Percentiles rank a stretch among this genome's conserved stretches.
Evolutionary conservation across 768 basidiomycete genomes (phyloP).

Genomic region (Collybia nuda): DNA sequence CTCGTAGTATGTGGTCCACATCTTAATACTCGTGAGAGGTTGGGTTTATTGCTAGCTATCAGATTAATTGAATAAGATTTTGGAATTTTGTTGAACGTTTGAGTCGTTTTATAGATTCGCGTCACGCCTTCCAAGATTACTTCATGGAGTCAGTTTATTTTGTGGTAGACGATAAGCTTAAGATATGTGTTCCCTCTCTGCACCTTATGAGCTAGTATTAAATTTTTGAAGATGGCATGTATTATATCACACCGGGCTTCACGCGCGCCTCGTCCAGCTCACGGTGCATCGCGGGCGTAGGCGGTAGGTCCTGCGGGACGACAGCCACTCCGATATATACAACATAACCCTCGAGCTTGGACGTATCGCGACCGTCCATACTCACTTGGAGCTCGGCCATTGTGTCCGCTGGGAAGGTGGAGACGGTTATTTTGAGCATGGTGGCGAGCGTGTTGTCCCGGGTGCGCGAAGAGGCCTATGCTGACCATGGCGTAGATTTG

Average conservation of each 20-base stretch:
- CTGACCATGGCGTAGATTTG: conserved; percentile 6
- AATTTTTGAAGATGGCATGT: no score
- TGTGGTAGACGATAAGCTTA: no score
- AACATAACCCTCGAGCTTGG: conserved; percentile 7
- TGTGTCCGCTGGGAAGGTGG: conserved; percentile 2
- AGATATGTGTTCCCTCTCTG: no score
- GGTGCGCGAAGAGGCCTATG: conserved; percentile 8
- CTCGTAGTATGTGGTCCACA: no score
- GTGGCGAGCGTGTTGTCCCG: neutral
- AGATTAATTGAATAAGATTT: no score
- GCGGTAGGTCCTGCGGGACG: neutral
- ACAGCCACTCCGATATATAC: neutral
- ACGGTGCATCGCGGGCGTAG: conserved; percentile 6
- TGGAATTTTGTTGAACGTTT: no score
- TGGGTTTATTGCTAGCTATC: no score
- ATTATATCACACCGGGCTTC: neutral
- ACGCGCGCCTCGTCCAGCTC: conserved; percentile 3
- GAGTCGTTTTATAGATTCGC: no score
- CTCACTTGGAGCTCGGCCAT: neutral
- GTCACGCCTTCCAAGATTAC: no score
- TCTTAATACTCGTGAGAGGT: no score
- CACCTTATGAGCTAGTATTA: no score
- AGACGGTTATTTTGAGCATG: conserved; percentile 9
- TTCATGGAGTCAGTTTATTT: no score
- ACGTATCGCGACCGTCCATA: neutral